Evolutionary conservation across 2,329 filamentous ascomycete species (phyloP), one percentile per base, ranked within the genome.

Genomic region (Westerdykella aurantiaca): DNA sequence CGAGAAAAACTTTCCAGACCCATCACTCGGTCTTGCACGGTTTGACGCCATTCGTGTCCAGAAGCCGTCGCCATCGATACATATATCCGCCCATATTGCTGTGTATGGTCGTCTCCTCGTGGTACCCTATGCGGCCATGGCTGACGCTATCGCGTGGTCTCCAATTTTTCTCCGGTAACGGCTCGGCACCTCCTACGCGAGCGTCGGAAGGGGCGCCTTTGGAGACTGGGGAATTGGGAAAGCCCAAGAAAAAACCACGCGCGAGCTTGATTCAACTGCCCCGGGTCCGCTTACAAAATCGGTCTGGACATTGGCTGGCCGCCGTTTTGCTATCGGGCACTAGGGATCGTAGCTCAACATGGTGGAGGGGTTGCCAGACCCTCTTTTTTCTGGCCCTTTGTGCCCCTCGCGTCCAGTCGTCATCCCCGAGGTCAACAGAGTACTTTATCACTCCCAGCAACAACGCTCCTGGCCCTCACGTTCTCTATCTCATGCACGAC

Each of bases 251-350:
- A 38, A 44, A n/a, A 18, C 14, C 37, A 39, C 40, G 42, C 47
- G 45, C 45, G 41, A 39, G 50, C 38, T 48, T 41, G 51, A 42
- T 43, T 44, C 49, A 49, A 43, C 46, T 46, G 45, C 38, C 18
- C 41, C 18, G 35, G 43, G 17, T 41, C 42, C 38, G 33, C 46
- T 39, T 38, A 16, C 42, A 48, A 48, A 39, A 12, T 17, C 37
- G 39, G n/a, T 23, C 39, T 10, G 34, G 33, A 47, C 44, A 64
- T 64, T 64, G 60, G 60, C 50, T 58, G 34, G 41, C 38, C 18
- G 37, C 43, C 37, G 45, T 14, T 46, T 31, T 23, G 22, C 45
- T 48, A 41, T 31, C 41, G 2, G 34, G 18, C 37, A 43, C 48
- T 53, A 53, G 39, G n/a, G 31, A 16, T 18, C 23, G 42, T 40